A percentile compares a stretch with the other conserved stretches of the same genome.
phyloP scores from a whole-genome alignment of 2,329 filamentous ascomycete genomes.

The Exophiala spinifera region DNA sequence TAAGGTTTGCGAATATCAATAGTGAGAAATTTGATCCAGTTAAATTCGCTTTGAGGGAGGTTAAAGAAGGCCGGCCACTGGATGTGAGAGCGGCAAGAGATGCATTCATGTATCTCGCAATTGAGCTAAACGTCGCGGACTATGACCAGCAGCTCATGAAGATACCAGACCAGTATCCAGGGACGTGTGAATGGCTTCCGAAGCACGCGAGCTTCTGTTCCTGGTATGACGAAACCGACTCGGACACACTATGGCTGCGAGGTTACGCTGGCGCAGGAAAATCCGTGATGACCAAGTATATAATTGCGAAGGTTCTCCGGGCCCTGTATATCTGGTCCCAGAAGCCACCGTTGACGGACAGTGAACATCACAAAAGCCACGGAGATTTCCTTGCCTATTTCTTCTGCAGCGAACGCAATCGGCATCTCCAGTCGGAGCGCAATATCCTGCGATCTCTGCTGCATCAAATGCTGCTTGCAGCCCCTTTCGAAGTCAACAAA shows the following conservation, averaged over 20 bases:
- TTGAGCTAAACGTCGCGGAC: conserved; percentile 1
- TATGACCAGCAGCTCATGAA: conserved; percentile 1
- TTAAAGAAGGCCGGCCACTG: no score
- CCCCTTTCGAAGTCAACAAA: not conserved
- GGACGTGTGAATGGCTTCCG: conserved; percentile 6
- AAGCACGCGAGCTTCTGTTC: not conserved
- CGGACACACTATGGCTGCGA: not conserved
- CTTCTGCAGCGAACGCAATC: conserved; percentile 2
- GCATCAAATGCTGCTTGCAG: not conserved
- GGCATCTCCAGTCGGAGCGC: not conserved
- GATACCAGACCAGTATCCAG: not conserved
- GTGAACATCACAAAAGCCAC: not conserved
- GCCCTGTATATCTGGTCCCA: not conserved
- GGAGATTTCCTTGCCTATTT: conserved; percentile 3
- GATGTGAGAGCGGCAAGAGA: no score
- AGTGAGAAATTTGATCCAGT: conserved; percentile 7
- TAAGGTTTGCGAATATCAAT: not conserved
- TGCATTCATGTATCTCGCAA: not conserved
- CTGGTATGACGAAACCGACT: not conserved
- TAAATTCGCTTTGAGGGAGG: conserved; percentile 1
- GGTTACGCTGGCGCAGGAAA: conserved; percentile 1
- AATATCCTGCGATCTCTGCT: not conserved
- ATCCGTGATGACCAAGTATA: conserved; percentile 1
- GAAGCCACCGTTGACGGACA: not conserved
- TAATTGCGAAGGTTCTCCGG: not conserved